These are phyloP conservation scores for Trametes sp. DNA, from an alignment of 1,284 basidiomycete genomes.

Conservation along the genomic window DNA sequence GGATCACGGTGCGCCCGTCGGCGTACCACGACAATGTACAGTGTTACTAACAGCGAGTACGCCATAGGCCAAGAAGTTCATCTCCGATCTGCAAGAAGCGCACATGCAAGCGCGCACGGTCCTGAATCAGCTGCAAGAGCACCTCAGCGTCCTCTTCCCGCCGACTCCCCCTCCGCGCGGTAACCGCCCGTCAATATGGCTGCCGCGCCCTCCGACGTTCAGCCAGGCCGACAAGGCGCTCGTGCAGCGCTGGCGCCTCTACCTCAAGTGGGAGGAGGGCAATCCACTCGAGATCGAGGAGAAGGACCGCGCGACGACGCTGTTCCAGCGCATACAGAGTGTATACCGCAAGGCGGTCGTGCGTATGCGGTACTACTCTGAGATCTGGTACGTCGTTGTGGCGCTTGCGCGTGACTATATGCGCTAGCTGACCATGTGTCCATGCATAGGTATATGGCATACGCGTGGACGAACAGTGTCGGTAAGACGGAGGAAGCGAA, in stretches of 20 bases:
- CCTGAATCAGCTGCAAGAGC: slow-evolving; percentile 83
- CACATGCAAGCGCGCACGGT: slow-evolving; percentile 96
- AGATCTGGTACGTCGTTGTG: slow-evolving; percentile 78
- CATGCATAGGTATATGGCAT: slow-evolving; percentile 86
- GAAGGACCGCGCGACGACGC: slow-evolving; percentile 68
- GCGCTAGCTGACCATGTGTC: neutral
- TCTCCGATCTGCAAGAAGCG: slow-evolving; percentile 82
- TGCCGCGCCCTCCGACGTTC: slow-evolving; percentile 82
- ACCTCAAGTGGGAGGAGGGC: slow-evolving; percentile 95
- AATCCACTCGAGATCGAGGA: slow-evolving; percentile 96
- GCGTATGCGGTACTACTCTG: slow-evolving; percentile 93
- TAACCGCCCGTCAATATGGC: slow-evolving; percentile 55
- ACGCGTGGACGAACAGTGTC: slow-evolving; percentile 78
- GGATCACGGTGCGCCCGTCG: slow-evolving; percentile 69
- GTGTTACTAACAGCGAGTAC: slow-evolving; percentile 11
- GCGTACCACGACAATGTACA: neutral
- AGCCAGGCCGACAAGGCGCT: slow-evolving; percentile 75
- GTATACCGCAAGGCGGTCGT: slow-evolving; percentile 91
- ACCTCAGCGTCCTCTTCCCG: slow-evolving; percentile 70
- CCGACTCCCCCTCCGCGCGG: slow-evolving; percentile 52
- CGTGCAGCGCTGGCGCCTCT: slow-evolving; percentile 88
- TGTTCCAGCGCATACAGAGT: slow-evolving; percentile 79
- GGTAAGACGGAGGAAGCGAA: slow-evolving; percentile 86
- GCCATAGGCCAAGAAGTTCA: slow-evolving; percentile 90
- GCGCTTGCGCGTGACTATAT: neutral